These are phyloP conservation scores for Ceriops zippeliana DNA, from an alignment of 345 rosid species.

Conservation along the genomic window DNA sequence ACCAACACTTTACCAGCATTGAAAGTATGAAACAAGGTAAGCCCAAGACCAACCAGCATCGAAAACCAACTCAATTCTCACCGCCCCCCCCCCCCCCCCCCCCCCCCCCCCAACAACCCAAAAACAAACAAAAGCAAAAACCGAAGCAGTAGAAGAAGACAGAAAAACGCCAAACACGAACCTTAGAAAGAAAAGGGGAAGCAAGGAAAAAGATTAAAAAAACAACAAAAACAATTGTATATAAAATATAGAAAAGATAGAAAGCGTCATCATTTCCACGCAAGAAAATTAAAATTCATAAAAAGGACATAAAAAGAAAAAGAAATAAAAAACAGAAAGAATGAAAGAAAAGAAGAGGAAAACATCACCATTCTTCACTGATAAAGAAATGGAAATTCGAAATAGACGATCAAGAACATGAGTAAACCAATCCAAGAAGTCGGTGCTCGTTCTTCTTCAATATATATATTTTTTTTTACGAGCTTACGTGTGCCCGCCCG, in stretches of 20 bases:
- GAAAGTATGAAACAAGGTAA: too few species aligned
- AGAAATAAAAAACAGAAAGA: neutral
- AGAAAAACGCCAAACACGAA: neutral
- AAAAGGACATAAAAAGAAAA: neutral
- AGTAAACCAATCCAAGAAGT: neutral
- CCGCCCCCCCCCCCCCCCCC: too few species aligned
- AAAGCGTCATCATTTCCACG: neutral
- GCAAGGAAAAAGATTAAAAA: too few species aligned
- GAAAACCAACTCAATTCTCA: too few species aligned
- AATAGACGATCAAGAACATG: neutral
- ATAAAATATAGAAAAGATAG: neutral
- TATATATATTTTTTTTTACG: neutral
- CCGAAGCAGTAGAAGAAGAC: neutral
- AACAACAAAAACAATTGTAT: neutral
- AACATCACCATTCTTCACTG: neutral
- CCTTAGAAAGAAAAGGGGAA: neutral
- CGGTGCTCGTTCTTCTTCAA: neutral
- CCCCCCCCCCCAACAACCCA: too few species aligned
- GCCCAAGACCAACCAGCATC: too few species aligned
- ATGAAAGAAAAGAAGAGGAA: neutral
- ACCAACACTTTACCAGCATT: too few species aligned
- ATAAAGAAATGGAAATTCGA: too few species aligned
- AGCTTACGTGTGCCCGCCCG: neutral
- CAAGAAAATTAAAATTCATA: too few species aligned
- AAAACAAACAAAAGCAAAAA: neutral